These are phyloP conservation scores for Fusarium penzigii DNA, from an alignment of 2,329 filamentous ascomycete species.

Conservation along the genomic window DNA sequence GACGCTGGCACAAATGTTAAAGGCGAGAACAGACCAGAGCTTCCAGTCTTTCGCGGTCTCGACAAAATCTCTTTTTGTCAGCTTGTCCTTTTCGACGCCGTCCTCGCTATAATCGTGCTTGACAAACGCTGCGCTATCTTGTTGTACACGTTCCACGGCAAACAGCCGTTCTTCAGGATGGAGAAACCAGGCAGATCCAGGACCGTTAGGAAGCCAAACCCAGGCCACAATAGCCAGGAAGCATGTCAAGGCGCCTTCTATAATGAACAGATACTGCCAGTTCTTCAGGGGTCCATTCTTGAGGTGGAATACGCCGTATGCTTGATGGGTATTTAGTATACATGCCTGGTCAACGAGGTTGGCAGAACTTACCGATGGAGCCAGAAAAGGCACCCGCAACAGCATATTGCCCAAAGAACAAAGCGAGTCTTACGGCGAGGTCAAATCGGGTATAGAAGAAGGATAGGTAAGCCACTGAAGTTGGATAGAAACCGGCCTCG, in stretches of 20 bases:
- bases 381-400: slow-evolving; percentile 30
- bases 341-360: neutral
- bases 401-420: slow-evolving; percentile 33
- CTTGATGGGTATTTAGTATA: slow-evolving; percentile 11
- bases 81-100: slow-evolving; percentile 25
- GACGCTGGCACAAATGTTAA: slow-evolving; percentile 31
- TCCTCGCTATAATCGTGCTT: slow-evolving; percentile 28
- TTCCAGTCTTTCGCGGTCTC: slow-evolving; percentile 32
- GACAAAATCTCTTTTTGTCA: slow-evolving; percentile 24
- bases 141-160: slow-evolving; percentile 23
- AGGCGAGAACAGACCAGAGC: slow-evolving; percentile 25
- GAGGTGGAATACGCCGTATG: slow-evolving; percentile 31
- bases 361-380: slow-evolving; percentile 23
- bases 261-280: slow-evolving; percentile 69
- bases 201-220: slow-evolving; percentile 27
- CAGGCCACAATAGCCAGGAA: slow-evolving; percentile 29
- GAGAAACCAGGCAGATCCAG: slow-evolving; percentile 30
- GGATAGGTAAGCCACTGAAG: slow-evolving; percentile 29
- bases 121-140: slow-evolving; percentile 26
- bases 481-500: slow-evolving; percentile 32
- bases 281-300: slow-evolving; percentile 45
- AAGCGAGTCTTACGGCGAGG: slow-evolving; percentile 26
- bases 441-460: slow-evolving; percentile 29
- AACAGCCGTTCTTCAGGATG: slow-evolving; percentile 19
- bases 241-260: slow-evolving; percentile 56